Evolutionary conservation across 768 basidiomycete species (phyloP), one percentile per base, ranked within the genome.

Genomic region (Jaapia argillacea): DNA sequence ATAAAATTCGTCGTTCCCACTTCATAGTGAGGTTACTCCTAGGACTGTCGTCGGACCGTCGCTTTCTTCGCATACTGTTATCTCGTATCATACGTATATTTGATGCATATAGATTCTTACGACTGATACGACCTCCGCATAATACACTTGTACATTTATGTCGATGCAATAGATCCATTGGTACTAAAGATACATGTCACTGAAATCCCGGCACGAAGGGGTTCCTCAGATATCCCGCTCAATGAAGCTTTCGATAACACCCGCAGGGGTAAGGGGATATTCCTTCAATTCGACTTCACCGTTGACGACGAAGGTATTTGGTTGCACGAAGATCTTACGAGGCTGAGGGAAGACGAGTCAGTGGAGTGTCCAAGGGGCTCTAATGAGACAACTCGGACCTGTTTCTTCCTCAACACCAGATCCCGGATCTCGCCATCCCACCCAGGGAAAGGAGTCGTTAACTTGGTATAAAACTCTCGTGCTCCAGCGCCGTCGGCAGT

Each of bases 281-380:
- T 91, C 87, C 58, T 78, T 85, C 47, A 93, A 62, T 42, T 77
- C 65, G 22, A 87, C 84, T 51, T 86, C 75, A 22, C 66, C 79
- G 49, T 77, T 64, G 42, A 72, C 72, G 39, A 89, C 51, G 51
- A 79, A 65, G 12, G 87, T 87, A 54, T 84, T 90, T 2, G 86
- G 84, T 59, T 88, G 89, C 3, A 87, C 79, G 60, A 91, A 84
- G 14, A 88, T 71, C 60, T 88, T 91, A 45, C 89, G 77, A 14
- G 89, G 83, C 81, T 90, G 50, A 43, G 47, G 44, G 42, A 31
- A 18, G 20, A 16, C 7, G 10, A 6, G 36, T 39, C 44, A 31
- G 16, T 18, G 2, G 6, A 22, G 24, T 14, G 26, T 40, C 42
- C 16, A 27, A 41, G 20, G 24, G 26, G n/a, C 20, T 5, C 5